Evolutionary conservation across 2,329 filamentous ascomycete species (phyloP).

Genomic region (Coniella lustricola): DNA sequence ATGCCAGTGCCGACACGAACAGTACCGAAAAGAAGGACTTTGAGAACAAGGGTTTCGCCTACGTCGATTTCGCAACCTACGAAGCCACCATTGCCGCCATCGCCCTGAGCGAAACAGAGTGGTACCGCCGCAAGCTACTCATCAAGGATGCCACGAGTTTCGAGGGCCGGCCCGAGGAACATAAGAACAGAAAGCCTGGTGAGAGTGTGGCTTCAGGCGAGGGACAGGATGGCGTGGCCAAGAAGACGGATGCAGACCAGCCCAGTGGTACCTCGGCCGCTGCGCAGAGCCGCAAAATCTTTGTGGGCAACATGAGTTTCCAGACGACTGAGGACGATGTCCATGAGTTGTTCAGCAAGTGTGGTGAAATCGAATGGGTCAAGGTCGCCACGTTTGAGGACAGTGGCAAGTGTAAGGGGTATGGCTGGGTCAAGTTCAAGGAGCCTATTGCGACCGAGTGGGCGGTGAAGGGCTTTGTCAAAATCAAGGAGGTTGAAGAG

Average conservation of each 20-base stretch:
- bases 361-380: slow-evolving; percentile 73
- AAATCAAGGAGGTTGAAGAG: slow-evolving; percentile 58
- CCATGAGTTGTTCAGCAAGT: slow-evolving; percentile 73
- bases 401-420: slow-evolving; percentile 95
- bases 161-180: slow-evolving; percentile 65
- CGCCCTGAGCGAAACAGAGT: slow-evolving; percentile 74
- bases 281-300: slow-evolving; percentile 61
- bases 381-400: slow-evolving; percentile 96
- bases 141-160: slow-evolving; percentile 92
- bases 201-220: slow-evolving; percentile 19
- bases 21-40: slow-evolving; percentile 20
- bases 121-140: slow-evolving; percentile 70
- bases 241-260: slow-evolving; percentile 23
- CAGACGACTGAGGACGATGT: slow-evolving; percentile 75
- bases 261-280: slow-evolving; percentile 26
- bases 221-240: slow-evolving; percentile 16
- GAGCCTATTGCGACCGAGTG: slow-evolving; percentile 66
- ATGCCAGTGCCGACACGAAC: slow-evolving; percentile 19
- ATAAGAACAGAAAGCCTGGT: slow-evolving; percentile 45
- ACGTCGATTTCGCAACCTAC: slow-evolving; percentile 78
- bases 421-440: slow-evolving; percentile 88
- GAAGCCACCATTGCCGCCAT: slow-evolving; percentile 70
- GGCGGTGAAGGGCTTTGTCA: slow-evolving; percentile 75
- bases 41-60: slow-evolving; percentile 90
- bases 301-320: slow-evolving; percentile 85